These are phyloP conservation scores for Globisporangium okanoganense DNA, from an alignment of 352 stramenopile species.

Conservation along the genomic window DNA sequence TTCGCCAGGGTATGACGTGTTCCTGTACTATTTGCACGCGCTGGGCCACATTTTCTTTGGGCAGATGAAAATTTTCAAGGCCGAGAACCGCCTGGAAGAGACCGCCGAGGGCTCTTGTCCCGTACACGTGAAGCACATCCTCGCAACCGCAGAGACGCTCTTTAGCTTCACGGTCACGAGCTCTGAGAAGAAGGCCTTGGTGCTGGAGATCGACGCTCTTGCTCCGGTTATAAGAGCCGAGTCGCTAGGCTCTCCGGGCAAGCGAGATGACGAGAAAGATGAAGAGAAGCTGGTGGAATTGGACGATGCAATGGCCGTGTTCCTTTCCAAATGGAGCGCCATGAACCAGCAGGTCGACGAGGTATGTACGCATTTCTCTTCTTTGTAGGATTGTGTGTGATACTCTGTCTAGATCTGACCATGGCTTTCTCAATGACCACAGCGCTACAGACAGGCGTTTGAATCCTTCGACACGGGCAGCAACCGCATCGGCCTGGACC, in stretches of 20 bases:
- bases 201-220: slow-evolving; percentile 31
- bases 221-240: slow-evolving; percentile 3
- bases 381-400: too few relatives aligned
- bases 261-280: not conserved
- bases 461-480: slow-evolving; percentile 32
- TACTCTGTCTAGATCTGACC: too few relatives aligned
- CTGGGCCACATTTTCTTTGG: slow-evolving; percentile 62
- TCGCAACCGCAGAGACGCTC: slow-evolving; percentile 27
- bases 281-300: slow-evolving; percentile 39
- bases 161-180: slow-evolving; percentile 46
- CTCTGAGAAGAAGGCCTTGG: slow-evolving; percentile 28
- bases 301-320: slow-evolving; percentile 59
- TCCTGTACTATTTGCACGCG: slow-evolving; percentile 67
- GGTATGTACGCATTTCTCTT: slow-evolving; percentile 33
- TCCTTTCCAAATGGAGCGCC: slow-evolving; percentile 47
- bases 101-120: slow-evolving; percentile 44
- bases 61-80: slow-evolving; percentile 66
- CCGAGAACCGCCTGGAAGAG: slow-evolving; percentile 53
- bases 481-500: slow-evolving; percentile 54
- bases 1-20: slow-evolving; percentile 45
- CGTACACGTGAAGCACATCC: slow-evolving; percentile 29
- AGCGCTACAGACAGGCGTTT: slow-evolving; percentile 57
- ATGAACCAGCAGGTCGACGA: slow-evolving; percentile 49
- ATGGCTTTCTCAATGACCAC: not conserved
- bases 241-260: too few relatives aligned